phyloP scores from a whole-genome alignment of 441 rosid species.

The Gossypium gossypioides region DNA sequence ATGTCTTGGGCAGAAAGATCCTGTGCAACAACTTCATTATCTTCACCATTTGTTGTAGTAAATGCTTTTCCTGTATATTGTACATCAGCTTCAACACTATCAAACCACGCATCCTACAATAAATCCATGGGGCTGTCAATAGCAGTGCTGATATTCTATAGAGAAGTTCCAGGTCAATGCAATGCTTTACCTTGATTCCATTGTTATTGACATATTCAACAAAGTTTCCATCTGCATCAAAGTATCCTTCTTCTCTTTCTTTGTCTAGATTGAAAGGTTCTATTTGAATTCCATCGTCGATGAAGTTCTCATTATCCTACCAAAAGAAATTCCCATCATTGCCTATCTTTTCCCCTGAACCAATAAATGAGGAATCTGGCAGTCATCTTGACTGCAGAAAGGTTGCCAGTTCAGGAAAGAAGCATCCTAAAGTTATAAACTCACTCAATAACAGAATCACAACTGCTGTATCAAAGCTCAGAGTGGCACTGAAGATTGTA shows the following conservation, averaged over 20 bases:
- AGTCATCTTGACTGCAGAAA: conserved; percentile 17
- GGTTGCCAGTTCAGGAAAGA: conserved; percentile 9
- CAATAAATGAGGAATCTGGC: conserved; percentile 12
- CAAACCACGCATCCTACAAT: conserved; percentile 94
- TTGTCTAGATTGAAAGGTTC: conserved; percentile 85
- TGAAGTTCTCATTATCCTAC: conserved; percentile 63
- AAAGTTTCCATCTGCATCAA: conserved; percentile 79
- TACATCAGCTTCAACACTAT: conserved; percentile 52
- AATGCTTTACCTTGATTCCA: conserved; percentile 53
- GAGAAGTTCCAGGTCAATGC: background rate
- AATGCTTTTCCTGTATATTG: conserved; percentile 34
- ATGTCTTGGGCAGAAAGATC: conserved; percentile 69
- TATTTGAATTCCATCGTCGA: conserved; percentile 81
- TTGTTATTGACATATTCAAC: conserved; percentile 70
- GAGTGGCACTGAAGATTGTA: background rate
- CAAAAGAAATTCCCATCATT: conserved; percentile 28
- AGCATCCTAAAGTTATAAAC: conserved; percentile 4
- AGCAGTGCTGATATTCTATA: background rate
- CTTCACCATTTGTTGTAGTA: conserved; percentile 21
- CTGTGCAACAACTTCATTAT: conserved; percentile 22
- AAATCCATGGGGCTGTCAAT: conserved; percentile 4
- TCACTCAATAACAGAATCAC: background rate
- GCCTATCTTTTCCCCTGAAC: conserved; percentile 16
- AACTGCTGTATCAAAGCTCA: background rate
- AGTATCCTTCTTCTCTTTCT: conserved; percentile 96